These are phyloP conservation scores for Blastobotrys muscicola DNA, from an alignment of 805 yeast species.

Conservation along the genomic window DNA sequence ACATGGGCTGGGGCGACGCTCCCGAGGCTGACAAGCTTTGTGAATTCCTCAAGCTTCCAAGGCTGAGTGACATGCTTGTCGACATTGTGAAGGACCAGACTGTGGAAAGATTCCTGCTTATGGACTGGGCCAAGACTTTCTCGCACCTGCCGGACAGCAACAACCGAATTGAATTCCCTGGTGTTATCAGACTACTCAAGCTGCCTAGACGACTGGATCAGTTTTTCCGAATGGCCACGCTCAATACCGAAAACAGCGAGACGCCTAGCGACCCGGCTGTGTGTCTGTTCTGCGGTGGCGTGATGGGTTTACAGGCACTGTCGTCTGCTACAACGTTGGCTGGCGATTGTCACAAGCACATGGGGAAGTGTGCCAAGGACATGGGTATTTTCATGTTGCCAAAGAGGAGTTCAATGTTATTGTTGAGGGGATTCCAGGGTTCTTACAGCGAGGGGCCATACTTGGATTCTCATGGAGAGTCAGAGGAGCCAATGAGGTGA, in stretches of 20 bases:
- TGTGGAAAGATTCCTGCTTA: neutral
- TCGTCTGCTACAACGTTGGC: conserved; percentile 39
- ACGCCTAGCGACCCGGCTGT: conserved; percentile 62
- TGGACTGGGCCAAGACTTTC: conserved; percentile 2
- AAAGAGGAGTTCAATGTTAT: conserved; percentile 51
- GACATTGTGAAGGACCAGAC: conserved; percentile 5
- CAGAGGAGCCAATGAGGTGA: conserved; percentile 53
- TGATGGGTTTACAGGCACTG: conserved; percentile 56
- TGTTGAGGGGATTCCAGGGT: conserved; percentile 68
- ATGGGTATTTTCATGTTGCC: conserved; percentile 70
- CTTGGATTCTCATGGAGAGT: conserved; percentile 77
- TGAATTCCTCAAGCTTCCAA: conserved; percentile 36
- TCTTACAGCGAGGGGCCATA: conserved; percentile 80
- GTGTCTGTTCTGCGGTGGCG: conserved; percentile 72
- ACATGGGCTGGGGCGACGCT: conserved; percentile 20
- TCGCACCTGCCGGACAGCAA: conserved; percentile 1
- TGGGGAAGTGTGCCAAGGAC: conserved; percentile 43
- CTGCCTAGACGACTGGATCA: conserved; percentile 60
- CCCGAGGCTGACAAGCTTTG: conserved; percentile 50
- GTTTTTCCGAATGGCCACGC: conserved; percentile 42
- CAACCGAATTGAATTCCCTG: conserved; percentile 48
- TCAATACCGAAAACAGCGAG: neutral
- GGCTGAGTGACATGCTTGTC: conserved; percentile 21
- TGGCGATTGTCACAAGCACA: conserved; percentile 80
- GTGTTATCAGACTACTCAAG: conserved; percentile 46